These are phyloP conservation scores for Mesotaenium endlicherianum DNA, from an alignment of 139 green algal species.

Conservation along the genomic window DNA sequence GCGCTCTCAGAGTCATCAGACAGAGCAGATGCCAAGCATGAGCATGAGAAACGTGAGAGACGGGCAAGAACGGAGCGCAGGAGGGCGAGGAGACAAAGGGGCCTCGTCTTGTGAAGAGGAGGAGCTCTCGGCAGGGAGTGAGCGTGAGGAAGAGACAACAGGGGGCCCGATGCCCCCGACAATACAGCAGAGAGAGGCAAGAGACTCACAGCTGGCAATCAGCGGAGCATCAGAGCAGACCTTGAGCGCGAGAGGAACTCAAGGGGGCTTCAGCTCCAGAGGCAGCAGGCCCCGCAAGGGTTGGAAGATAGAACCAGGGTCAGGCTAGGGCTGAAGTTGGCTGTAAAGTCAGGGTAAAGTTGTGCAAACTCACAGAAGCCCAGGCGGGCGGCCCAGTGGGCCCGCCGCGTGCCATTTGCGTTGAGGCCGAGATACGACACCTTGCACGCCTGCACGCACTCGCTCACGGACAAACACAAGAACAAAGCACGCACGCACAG, in stretches of 20 bases:
- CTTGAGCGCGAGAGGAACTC: no score
- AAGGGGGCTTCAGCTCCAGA: no score
- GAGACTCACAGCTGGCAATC: no score
- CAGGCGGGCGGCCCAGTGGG: slow-evolving; percentile 20
- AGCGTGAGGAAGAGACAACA: no score
- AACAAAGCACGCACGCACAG: no score
- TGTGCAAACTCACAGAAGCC: slow-evolving; percentile 15
- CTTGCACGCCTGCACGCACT: background rate
- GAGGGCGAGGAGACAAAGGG: background rate
- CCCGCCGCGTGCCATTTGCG: slow-evolving; percentile 15
- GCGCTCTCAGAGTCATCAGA: background rate
- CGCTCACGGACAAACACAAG: no score
- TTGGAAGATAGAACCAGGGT: background rate
- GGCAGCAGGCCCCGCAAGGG: no score
- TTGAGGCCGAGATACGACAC: background rate
- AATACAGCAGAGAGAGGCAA: no score
- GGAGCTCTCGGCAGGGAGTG: background rate
- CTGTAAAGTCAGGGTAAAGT: no score
- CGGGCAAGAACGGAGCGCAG: background rate
- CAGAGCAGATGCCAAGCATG: background rate
- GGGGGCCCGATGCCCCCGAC: no score
- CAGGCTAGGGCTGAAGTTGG: background rate
- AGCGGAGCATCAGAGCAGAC: no score
- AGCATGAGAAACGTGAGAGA: background rate
- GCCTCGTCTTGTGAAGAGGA: background rate